phyloP scores from a whole-genome alignment of 2,329 filamentous ascomycete species.

The Epichloe aotearoae region DNA sequence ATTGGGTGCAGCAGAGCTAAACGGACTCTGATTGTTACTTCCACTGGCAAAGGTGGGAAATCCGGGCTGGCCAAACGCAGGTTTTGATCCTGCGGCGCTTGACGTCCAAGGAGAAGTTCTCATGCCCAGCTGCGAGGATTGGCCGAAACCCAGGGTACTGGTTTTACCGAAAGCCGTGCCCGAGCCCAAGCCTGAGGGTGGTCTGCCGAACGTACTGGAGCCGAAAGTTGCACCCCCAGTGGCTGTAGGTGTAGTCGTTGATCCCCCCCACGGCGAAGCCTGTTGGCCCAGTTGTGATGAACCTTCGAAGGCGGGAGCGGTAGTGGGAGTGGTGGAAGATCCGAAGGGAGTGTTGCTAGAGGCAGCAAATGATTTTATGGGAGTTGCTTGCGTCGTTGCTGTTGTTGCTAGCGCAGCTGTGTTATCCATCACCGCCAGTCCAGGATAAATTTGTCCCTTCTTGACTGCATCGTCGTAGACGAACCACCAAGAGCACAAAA shows the following conservation, averaged over 20 bases:
- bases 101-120: constrained; percentile 42
- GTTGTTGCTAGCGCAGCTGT: constrained; percentile 17
- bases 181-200: constrained; percentile 23
- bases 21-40: constrained; percentile 21
- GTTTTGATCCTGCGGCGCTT: constrained; percentile 14
- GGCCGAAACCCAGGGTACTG: constrained; percentile 38
- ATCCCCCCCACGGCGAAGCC: constrained; percentile 39
- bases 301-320: constrained; percentile 32
- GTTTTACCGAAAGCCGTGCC: constrained; percentile 37
- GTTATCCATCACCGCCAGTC: constrained; percentile 41
- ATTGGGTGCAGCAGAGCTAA: constrained; percentile 19
- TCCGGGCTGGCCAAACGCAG: constrained; percentile 42
- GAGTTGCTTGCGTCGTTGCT: constrained; percentile 17
- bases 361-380: constrained; percentile 16
- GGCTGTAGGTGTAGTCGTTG: constrained; percentile 17
- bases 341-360: constrained; percentile 27
- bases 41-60: constrained; percentile 30
- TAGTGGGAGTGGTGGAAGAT: constrained; percentile 18
- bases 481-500: constrained; percentile 81
- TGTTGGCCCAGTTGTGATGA: constrained; percentile 36
- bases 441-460: constrained; percentile 58
- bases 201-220: constrained; percentile 29
- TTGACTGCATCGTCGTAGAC: constrained; percentile 80
- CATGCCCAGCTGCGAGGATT: constrained; percentile 33
- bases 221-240: constrained; percentile 30